Evolutionary conservation across 2,329 filamentous ascomycete species (phyloP).

Genomic region (Arthrobotrys entomopaga): DNA sequence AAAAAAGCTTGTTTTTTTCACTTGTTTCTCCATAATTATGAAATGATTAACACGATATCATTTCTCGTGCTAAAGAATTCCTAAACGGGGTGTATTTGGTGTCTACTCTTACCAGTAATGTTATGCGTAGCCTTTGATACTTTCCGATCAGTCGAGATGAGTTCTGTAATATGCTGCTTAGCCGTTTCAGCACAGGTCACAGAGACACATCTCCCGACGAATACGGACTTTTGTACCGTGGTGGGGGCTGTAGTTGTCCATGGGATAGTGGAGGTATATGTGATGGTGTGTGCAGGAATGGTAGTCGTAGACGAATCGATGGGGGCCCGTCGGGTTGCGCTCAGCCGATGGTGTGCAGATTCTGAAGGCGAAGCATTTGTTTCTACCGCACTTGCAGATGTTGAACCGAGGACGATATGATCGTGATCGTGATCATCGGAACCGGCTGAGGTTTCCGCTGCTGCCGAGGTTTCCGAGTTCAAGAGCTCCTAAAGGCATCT

Average conservation of each 20-base stretch:
- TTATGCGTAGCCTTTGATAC: constrained; percentile 91
- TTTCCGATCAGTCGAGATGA: constrained; percentile 84
- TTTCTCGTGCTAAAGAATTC: neutral
- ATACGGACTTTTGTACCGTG: constrained; percentile 85
- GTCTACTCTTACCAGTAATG: constrained; percentile 68
- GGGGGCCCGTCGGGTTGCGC: neutral
- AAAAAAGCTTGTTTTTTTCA: constrained; percentile 7
- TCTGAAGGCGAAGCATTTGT: constrained; percentile 37
- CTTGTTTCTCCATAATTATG: neutral
- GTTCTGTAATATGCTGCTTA: constrained; percentile 74
- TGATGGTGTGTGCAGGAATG: constrained; percentile 25
- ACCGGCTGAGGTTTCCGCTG: neutral
- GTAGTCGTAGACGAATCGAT: constrained; percentile 19
- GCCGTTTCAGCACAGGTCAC: constrained; percentile 79
- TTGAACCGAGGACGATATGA: neutral
- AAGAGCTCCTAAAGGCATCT: constrained; percentile 45
- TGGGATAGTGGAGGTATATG: constrained; percentile 66
- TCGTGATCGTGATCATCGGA: constrained; percentile 2
- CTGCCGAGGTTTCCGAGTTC: constrained; percentile 23
- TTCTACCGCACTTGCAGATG: constrained; percentile 7
- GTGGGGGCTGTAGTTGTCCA: constrained; percentile 82
- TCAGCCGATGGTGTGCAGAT: constrained; percentile 24
- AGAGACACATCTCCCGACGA: constrained; percentile 78
- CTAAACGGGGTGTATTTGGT: neutral
- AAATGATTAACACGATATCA: neutral